Conservation (phyloP, 2,329 filamentous ascomycete genomes). For the Dothidotthia symphoricarpi region DNA sequence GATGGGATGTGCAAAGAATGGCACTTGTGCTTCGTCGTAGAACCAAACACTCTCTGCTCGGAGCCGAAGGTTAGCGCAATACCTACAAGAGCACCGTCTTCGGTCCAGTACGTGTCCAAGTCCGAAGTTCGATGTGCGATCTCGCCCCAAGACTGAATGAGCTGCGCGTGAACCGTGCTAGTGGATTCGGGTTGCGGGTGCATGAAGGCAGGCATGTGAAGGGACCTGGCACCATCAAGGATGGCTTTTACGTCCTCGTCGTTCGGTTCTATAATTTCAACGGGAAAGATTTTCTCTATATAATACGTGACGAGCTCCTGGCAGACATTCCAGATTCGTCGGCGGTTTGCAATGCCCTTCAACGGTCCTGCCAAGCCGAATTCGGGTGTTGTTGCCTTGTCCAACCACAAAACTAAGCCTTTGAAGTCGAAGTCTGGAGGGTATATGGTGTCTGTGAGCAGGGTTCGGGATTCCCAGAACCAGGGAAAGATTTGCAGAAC, state of each 20-base stretch:
- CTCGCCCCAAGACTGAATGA: conserved; percentile 13
- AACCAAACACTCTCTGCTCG: conserved; percentile 11
- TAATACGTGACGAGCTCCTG: conserved; percentile 7
- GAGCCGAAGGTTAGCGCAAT: conserved; percentile 9
- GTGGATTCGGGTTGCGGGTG: conserved; percentile 7
- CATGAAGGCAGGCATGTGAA: conserved; percentile 8
- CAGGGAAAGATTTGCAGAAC: conserved; percentile 12
- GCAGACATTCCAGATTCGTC: conserved; percentile 29
- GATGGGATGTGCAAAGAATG: conserved; percentile 6
- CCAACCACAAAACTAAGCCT: conserved; percentile 23
- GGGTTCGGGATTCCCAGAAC: conserved; percentile 11
- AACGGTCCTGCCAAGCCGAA: conserved; percentile 22
- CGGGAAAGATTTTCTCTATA: background rate
- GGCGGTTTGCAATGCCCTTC: conserved; percentile 34
- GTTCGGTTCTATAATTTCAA: background rate
- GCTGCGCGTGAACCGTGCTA: conserved; percentile 6
- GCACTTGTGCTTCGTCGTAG: conserved; percentile 1
- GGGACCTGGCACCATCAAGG: conserved; percentile 1
- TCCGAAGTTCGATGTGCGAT: conserved; percentile 5
- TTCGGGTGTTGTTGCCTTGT: conserved; percentile 13
- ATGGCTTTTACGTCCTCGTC: conserved; percentile 9
- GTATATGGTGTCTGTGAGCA: background rate
- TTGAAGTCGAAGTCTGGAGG: conserved; percentile 14
- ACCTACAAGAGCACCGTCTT: conserved; percentile 7
- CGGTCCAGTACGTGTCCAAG: conserved; percentile 18